phyloP scores from a whole-genome alignment of 192 early-diverging fungal genomes.

The Coemansia biformis region DNA sequence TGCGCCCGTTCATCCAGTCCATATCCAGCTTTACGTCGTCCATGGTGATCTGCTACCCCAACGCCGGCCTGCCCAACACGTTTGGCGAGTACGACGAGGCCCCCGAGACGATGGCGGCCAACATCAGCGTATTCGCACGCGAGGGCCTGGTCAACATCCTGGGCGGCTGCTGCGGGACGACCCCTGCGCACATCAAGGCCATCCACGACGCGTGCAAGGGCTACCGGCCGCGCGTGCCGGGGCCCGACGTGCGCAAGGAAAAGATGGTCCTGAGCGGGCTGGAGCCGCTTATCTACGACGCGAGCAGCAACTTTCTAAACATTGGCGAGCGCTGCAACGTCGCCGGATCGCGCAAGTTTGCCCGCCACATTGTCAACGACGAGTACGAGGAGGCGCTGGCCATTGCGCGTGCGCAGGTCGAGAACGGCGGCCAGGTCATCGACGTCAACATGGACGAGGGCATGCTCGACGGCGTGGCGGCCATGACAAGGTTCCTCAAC shows the following conservation, averaged over 20 bases:
- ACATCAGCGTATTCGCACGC: slow-evolving; percentile 81
- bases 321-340: slow-evolving; percentile 98
- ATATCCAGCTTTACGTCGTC: slow-evolving; percentile 77
- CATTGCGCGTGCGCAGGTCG: slow-evolving; percentile 90
- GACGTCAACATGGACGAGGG: slow-evolving; percentile 98
- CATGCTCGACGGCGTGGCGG: slow-evolving; percentile 86
- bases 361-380: slow-evolving; percentile 85
- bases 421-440: slow-evolving; percentile 90
- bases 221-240: slow-evolving; percentile 73
- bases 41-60: slow-evolving; percentile 91
- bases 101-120: slow-evolving; percentile 77
- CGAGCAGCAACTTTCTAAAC: slow-evolving; percentile 84
- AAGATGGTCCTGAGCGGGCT: slow-evolving; percentile 81
- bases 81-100: slow-evolving; percentile 95
- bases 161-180: slow-evolving; percentile 96
- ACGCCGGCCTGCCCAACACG: slow-evolving; percentile 94
- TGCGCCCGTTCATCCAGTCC: slow-evolving; percentile 92
- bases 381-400: slow-evolving; percentile 91
- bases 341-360: slow-evolving; percentile 90
- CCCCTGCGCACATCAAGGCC: slow-evolving; percentile 88
- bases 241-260: slow-evolving; percentile 59
- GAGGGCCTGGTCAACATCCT: slow-evolving; percentile 93
- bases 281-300: slow-evolving; percentile 77
- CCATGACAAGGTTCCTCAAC: slow-evolving; percentile 93
- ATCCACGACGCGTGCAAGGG: slow-evolving; percentile 70